phyloP scores from a whole-genome alignment of 768 basidiomycete species.

The Termitomyces sp. region DNA sequence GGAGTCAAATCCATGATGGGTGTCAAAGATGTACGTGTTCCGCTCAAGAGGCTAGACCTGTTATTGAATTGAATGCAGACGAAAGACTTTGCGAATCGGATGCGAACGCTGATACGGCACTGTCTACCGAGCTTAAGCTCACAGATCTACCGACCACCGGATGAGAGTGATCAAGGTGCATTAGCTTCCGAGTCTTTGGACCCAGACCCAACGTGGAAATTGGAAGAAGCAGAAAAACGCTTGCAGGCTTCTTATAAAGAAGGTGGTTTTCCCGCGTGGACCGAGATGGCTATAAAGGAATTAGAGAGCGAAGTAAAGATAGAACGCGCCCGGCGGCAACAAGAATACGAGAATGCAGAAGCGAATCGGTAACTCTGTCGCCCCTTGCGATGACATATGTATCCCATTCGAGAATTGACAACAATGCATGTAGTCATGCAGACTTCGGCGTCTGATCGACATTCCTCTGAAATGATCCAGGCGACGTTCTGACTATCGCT shows the following conservation, averaged over 20 bases:
- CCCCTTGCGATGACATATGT: background rate
- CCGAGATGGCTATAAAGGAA: slow-evolving; percentile 45
- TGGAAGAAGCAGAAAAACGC: slow-evolving; percentile 47
- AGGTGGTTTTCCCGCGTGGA: slow-evolving; percentile 54
- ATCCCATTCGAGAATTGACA: background rate
- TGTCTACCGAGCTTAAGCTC: slow-evolving; percentile 44
- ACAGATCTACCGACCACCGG: slow-evolving; percentile 42
- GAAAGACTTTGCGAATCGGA: slow-evolving; percentile 50
- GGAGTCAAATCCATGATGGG: slow-evolving; percentile 48
- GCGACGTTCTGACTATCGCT: background rate
- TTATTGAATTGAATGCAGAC: slow-evolving; percentile 28
- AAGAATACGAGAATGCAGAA: slow-evolving; percentile 11
- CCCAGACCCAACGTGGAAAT: slow-evolving; percentile 35
- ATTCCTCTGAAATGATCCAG: background rate
- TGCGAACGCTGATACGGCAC: slow-evolving; percentile 43
- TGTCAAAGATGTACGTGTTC: slow-evolving; percentile 45
- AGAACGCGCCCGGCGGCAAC: slow-evolving; percentile 36
- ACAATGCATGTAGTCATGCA: background rate
- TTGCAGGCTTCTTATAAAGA: slow-evolving; percentile 50
- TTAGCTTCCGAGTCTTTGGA: slow-evolving; percentile 8
- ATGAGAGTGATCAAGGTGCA: slow-evolving; percentile 23
- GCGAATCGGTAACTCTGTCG: background rate
- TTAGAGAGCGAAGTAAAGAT: slow-evolving; percentile 49
- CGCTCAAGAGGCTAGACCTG: background rate
- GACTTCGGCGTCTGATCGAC: background rate